phyloP scores from a whole-genome alignment of 164 flowering plant genomes.

The Berberis vulgaris region DNA sequence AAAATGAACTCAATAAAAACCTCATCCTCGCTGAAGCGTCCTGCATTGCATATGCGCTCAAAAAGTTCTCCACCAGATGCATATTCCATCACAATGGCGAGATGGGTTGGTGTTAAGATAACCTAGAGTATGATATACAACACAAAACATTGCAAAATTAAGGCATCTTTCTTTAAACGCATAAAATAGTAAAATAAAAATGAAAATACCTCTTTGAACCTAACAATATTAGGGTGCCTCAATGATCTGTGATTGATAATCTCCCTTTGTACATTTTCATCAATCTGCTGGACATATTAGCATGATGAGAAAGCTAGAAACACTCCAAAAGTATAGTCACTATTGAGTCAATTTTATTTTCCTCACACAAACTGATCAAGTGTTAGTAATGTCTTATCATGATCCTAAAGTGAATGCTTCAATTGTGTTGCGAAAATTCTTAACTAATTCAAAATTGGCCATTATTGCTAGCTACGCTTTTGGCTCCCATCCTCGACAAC shows the following conservation, averaged over 20 bases:
- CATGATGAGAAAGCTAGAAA: slow-evolving; percentile 2
- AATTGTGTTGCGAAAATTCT: too few species aligned
- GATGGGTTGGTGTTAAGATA: slow-evolving; percentile 80
- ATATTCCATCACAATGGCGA: slow-evolving; percentile 95
- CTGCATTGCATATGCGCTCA: slow-evolving; percentile 88
- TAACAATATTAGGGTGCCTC: slow-evolving; percentile 81
- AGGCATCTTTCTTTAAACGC: neutral
- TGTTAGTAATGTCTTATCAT: too few species aligned
- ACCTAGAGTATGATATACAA: slow-evolving; percentile 36
- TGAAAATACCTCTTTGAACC: slow-evolving; percentile 61
- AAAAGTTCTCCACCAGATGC: slow-evolving; percentile 95
- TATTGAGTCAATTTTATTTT: too few species aligned
- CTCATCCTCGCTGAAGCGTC: slow-evolving; percentile 95
- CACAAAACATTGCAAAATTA: neutral
- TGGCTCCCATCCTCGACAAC: too few species aligned
- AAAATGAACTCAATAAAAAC: slow-evolving; percentile 21
- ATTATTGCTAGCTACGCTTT: too few species aligned
- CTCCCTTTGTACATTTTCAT: slow-evolving; percentile 84
- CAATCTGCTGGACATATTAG: slow-evolving; percentile 44
- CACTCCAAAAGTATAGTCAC: too few species aligned
- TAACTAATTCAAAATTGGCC: too few species aligned
- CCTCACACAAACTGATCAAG: too few species aligned
- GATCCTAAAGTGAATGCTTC: too few species aligned
- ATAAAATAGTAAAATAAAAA: neutral
- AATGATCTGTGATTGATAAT: slow-evolving; percentile 83